Evolutionary conservation across 2,329 filamentous ascomycete genomes (phyloP).

Genomic region (Kalaharituber pfeilii): DNA sequence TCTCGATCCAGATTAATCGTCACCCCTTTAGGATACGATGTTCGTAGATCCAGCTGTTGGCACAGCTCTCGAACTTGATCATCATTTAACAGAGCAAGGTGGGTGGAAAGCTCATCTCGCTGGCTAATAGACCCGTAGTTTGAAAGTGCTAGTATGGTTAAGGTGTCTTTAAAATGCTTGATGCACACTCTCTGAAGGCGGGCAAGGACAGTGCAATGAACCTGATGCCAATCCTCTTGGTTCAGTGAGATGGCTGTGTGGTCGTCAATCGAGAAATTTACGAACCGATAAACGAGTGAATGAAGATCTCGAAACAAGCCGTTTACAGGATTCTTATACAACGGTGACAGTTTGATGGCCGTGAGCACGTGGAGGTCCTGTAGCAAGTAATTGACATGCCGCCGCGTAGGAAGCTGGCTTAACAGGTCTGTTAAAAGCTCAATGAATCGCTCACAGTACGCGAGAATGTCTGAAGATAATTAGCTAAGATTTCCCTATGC

Average conservation of each 20-base stretch:
- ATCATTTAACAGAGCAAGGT: slow-evolving; percentile 57
- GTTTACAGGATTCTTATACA: slow-evolving; percentile 59
- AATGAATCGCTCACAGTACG: slow-evolving; percentile 83
- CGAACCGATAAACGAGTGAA: slow-evolving; percentile 68
- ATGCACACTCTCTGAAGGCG: slow-evolving; percentile 61
- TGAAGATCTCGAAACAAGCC: slow-evolving; percentile 64
- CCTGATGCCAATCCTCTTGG: slow-evolving; percentile 55
- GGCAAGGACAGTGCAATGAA: slow-evolving; percentile 60
- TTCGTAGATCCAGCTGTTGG: slow-evolving; percentile 56
- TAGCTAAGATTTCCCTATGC: slow-evolving; percentile 30
- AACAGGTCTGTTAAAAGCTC: slow-evolving; percentile 81
- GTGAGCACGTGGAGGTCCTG: slow-evolving; percentile 71
- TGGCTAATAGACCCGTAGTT: slow-evolving; percentile 82
- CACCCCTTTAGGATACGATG: slow-evolving; percentile 57
- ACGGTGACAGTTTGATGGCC: slow-evolving; percentile 57
- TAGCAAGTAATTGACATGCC: slow-evolving; percentile 79
- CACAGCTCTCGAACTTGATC: slow-evolving; percentile 56
- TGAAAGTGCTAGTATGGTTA: slow-evolving; percentile 78
- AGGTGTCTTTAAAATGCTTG: slow-evolving; percentile 71
- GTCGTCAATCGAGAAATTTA: slow-evolving; percentile 77
- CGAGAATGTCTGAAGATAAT: slow-evolving; percentile 43
- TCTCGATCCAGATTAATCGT: slow-evolving; percentile 45
- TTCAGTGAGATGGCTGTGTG: slow-evolving; percentile 65
- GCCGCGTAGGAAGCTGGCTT: slow-evolving; percentile 80
- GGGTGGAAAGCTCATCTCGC: slow-evolving; percentile 56